Evolutionary conservation across 306 rosid species (phyloP).

Genomic region (Citrullus mucosospermus): DNA sequence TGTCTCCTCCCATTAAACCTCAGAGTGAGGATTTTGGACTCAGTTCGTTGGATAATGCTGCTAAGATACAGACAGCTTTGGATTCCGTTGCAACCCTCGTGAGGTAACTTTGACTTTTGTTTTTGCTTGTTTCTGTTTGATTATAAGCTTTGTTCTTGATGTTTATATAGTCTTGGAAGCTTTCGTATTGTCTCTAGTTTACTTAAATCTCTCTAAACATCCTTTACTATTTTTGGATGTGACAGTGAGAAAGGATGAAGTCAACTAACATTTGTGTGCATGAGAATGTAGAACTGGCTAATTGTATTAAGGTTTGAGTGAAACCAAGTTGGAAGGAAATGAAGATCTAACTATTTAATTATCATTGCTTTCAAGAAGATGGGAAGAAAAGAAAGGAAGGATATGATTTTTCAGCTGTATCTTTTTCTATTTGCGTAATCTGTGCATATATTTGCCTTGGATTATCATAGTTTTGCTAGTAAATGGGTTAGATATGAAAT

Average conservation of each 20-base stretch:
- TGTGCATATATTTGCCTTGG: neutral
- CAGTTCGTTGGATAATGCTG: slow-evolving; percentile 11
- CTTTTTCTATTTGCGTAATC: neutral
- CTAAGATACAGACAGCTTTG: neutral
- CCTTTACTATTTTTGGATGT: neutral
- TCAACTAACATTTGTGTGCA: too few relatives aligned
- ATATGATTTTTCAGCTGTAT: neutral
- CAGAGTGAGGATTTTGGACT: slow-evolving; percentile 19
- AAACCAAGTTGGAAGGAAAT: neutral
- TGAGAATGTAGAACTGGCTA: neutral
- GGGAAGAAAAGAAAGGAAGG: neutral
- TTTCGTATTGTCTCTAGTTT: neutral
- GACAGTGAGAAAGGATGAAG: too few relatives aligned
- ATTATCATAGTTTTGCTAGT: neutral
- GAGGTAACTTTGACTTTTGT: slow-evolving; percentile 17
- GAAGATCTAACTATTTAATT: neutral
- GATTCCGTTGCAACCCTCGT: slow-evolving; percentile 15
- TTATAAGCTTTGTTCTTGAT: neutral
- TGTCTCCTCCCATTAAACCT: slow-evolving; percentile 18
- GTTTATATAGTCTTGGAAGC: neutral
- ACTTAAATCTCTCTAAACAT: neutral
- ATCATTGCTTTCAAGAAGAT: neutral
- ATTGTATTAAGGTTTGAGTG: neutral
- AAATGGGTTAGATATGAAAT: neutral
- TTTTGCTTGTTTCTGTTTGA: neutral